Evolutionary conservation across 2,329 filamentous ascomycete genomes (phyloP), one percentile per base, ranked within the genome.

Genomic region (Thelonectria rubi): DNA sequence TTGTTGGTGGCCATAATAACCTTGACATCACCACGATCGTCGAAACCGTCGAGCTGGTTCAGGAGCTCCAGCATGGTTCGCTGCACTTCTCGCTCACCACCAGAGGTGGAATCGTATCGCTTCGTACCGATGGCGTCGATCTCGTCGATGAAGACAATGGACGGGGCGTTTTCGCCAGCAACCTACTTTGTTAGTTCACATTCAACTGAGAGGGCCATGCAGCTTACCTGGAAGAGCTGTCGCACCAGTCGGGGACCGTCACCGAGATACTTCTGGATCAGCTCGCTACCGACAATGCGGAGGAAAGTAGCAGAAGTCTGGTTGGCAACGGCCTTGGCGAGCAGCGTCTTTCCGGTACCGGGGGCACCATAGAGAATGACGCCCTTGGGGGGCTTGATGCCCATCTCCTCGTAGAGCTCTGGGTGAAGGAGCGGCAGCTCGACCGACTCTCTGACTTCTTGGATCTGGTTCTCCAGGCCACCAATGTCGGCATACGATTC

Each of bases 1-100:
- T 99, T 99, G 88, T 99, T 99, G 69, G 95, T 99, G 12, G 95
- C 96, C 94, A 99, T 98, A 78, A 99, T 94, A 64, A 99, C 95
- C 84, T 99, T 99, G 79, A 99, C 94, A 76, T 99, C 95, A 70
- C 95, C 96, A 63, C 95, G 92, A 78, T 99, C 96, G 75, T 99
- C 95, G 80, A 99, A 99, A 73, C 95, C 95, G 76, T 99, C 95
- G 9, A 99, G 89, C 82, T 99, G 95, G 80, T 99, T 99, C 43
- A 99, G 89, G 56, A 99, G 87, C 76, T 99, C 95, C 78, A 99
- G 82, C 95, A 99, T 99, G 50, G 95, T 99, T 77, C 95, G 90
- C 82, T 99, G 95, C 40, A 99, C 93, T 79, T 99, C 95, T 69
- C 94, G 91, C 78, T 99, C 95, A 76, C 96, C 95, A 65, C 95